Base-by-base conservation (phyloP, 129 eudicot species). In the Lonicera japonica region DNA sequence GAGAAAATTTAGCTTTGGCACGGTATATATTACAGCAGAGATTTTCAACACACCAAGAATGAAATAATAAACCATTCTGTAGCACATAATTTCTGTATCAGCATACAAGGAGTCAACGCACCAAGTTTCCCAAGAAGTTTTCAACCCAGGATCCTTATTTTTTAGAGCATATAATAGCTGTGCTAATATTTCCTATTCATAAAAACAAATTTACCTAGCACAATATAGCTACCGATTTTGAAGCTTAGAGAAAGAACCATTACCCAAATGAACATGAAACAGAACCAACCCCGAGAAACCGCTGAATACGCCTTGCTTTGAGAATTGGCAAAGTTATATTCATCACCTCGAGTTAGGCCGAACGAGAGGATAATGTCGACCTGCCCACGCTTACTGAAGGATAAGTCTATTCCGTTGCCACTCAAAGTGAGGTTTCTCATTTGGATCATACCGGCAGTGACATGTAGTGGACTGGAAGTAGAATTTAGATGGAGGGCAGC, bases 371-470 rank as follows among this genome's bases (percentile, higher is more conserved):
- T 58, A 5, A 87, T 66, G 63, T 75, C 87, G 71, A 82, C 73
- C 21, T 63, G 71, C 40, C 76, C 73, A 41, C 71, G 79, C 74
- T 87, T 82, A 46, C 75, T 80, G 18, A 74, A 64, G 1, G 83
- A 71, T 71, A 65, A 71, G 72, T 82, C 79, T 18, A 67, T 70
- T 21, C 72, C 89, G 25, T 66, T 74, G 17, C 78, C 75, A 46
- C 74, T 63, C 48, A 74, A 60, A 11, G 68, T 68, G 60, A 74
- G 65, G 21, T 86, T 75, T 69, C 77, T 67, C 43, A 88, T 82
- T 34, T 80, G 82, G 69, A 92, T 70, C 78, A 92, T 76, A 61
- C 96, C 95, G 50, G 97, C 87, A 22, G 88, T 79, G 25, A 87
- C 94, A 15, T 74, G 80, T 54, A 70, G 53, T 4, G 89, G 69